phyloP scores from a whole-genome alignment of 179 eudicot genomes.

The Beta corolliflora region DNA sequence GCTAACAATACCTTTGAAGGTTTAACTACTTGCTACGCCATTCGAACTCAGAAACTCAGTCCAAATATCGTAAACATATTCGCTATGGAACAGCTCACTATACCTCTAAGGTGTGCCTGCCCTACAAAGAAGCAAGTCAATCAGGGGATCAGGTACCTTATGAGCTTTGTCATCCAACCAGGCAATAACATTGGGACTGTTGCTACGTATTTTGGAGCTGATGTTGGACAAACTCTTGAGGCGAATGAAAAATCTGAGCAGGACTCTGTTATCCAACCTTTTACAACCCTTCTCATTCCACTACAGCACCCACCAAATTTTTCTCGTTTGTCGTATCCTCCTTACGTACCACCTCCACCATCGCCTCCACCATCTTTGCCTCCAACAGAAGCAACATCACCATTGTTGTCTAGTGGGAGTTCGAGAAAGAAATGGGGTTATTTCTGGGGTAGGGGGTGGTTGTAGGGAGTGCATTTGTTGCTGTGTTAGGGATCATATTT shows the following conservation, averaged over 20 bases:
- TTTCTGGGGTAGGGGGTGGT: slow-evolving; percentile 39
- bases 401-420: slow-evolving; percentile 19
- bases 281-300: slow-evolving; percentile 55
- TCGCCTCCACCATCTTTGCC: slow-evolving; percentile 38
- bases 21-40: slow-evolving; percentile 49
- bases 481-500: slow-evolving; percentile 19
- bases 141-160: slow-evolving; percentile 41
- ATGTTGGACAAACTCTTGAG: slow-evolving; percentile 30
- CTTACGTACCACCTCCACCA: slow-evolving; percentile 28
- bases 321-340: slow-evolving; percentile 32
- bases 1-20: slow-evolving; percentile 58
- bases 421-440: slow-evolving; percentile 54
- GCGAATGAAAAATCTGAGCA: slow-evolving; percentile 48
- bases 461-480: slow-evolving; percentile 34
- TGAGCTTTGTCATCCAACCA: slow-evolving; percentile 44
- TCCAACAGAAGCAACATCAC: slow-evolving; percentile 31
- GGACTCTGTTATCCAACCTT: slow-evolving; percentile 42
- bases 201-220: slow-evolving; percentile 47
- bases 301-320: slow-evolving; percentile 46
- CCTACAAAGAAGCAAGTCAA: slow-evolving; percentile 46
- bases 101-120: slow-evolving; percentile 71
- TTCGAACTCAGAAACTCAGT: slow-evolving; percentile 29
- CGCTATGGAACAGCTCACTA: slow-evolving; percentile 29
- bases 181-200: slow-evolving; percentile 35
- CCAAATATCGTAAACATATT: slow-evolving; percentile 22